phyloP scores from a whole-genome alignment of 306 rosid species.

The Cucurbita maxima region DNA sequence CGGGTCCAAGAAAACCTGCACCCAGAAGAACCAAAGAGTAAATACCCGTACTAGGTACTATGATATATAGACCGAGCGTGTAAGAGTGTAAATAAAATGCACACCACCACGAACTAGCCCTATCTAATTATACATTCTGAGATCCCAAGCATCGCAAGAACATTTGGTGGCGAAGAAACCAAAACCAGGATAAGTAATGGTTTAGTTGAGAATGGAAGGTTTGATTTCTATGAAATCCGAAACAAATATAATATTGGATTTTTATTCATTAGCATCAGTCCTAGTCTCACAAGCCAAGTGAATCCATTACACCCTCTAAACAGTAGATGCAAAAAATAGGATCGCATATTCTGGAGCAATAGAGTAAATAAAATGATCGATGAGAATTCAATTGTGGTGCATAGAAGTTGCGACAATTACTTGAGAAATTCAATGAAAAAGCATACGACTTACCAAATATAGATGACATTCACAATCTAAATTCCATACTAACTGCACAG shows the following conservation, averaged over 20 bases:
- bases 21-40: not conserved
- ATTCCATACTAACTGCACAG: not conserved
- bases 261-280: not conserved
- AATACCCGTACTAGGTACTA: not conserved
- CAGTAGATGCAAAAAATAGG: not conserved
- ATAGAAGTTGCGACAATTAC: not conserved
- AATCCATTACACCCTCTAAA: not conserved
- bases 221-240: too few relatives aligned
- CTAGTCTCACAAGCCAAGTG: not conserved
- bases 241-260: not conserved
- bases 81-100: not conserved
- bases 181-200: not conserved
- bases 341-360: too few relatives aligned
- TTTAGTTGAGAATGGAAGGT: too few relatives aligned
- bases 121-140: not conserved
- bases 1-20: conserved; percentile 9
- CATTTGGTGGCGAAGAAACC: not conserved
- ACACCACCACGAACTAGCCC: not conserved
- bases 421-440: not conserved
- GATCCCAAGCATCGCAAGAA: not conserved
- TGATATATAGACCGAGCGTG: too few relatives aligned
- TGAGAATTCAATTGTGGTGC: not conserved
- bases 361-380: not conserved
- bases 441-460: not conserved
- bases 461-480: not conserved